phyloP scores from a whole-genome alignment of 306 rosid species.

The Dryas alaskensis region DNA sequence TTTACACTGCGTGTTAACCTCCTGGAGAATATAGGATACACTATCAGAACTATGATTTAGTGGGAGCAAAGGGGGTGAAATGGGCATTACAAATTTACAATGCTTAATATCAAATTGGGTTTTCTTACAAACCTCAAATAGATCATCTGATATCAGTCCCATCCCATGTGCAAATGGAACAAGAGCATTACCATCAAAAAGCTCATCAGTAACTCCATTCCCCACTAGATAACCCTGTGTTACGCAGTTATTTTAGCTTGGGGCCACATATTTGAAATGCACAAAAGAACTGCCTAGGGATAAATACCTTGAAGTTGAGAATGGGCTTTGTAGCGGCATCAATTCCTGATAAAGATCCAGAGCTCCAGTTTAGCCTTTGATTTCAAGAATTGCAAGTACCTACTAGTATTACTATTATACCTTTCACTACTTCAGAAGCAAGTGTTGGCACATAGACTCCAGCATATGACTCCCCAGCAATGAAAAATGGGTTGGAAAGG shows the following conservation, averaged over 20 bases:
- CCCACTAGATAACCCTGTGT: conserved; percentile 90
- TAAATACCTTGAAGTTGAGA: conserved; percentile 71
- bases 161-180: conserved; percentile 93
- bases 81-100: neutral
- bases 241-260: conserved; percentile 24
- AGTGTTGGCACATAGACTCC: conserved; percentile 95
- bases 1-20: conserved; percentile 40
- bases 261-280: conserved; percentile 16
- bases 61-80: neutral
- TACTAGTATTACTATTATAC: conserved; percentile 24
- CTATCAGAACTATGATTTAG: conserved; percentile 22
- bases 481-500: conserved; percentile 64
- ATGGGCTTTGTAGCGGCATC: conserved; percentile 54
- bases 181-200: conserved; percentile 85
- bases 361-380: conserved; percentile 6
- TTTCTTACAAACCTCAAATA: conserved; percentile 59
- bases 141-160: conserved; percentile 86
- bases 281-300: conserved; percentile 23
- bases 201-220: conserved; percentile 82
- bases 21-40: conserved; percentile 45
- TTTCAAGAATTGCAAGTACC: neutral
- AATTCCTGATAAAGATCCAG: conserved; percentile 49
- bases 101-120: conserved; percentile 4
- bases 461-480: conserved; percentile 91
- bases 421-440: conserved; percentile 63